These are phyloP conservation scores for Alternaria sp. DNA, from an alignment of 2,329 filamentous ascomycete genomes.

Conservation along the genomic window DNA sequence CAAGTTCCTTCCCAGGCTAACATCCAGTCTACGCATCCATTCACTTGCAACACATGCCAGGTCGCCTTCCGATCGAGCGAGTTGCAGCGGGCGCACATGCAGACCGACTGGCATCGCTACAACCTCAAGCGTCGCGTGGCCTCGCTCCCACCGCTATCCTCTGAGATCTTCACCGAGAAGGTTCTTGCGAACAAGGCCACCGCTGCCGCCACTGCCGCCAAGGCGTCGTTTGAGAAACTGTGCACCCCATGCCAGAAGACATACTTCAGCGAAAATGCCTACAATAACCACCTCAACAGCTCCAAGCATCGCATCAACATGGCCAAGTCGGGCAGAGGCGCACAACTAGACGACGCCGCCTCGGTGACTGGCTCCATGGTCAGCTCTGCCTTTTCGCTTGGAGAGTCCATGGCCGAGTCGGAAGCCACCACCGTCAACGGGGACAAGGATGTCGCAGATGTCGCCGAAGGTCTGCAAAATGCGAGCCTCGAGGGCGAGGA, in stretches of 20 bases:
- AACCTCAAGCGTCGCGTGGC: conserved; percentile 95
- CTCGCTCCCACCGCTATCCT: conserved; percentile 85
- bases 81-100: conserved; percentile 94
- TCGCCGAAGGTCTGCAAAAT: conserved; percentile 78
- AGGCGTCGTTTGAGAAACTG: conserved; percentile 83
- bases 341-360: conserved; percentile 66
- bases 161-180: conserved; percentile 94
- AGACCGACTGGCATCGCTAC: conserved; percentile 97
- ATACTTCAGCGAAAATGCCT: conserved; percentile 97
- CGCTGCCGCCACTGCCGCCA: conserved; percentile 82
- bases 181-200: conserved; percentile 88
- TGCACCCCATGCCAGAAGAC: conserved; percentile 87
- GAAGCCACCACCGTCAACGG: conserved; percentile 63
- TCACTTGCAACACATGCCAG: conserved; percentile 97
- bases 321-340: conserved; percentile 50
- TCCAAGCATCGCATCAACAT: conserved; percentile 83
- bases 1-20: conserved; percentile 42
- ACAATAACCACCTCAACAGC: conserved; percentile 88
- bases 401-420: conserved; percentile 71
- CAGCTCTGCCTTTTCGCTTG: conserved; percentile 89
- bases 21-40: conserved; percentile 69
- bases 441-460: conserved; percentile 76
- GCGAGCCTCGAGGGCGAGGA: conserved; percentile 58
- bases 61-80: conserved; percentile 95
- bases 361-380: conserved; percentile 71